Evolutionary conservation across 257 asterid genomes (phyloP).

Genomic region (Fraxinus quadrangulata): DNA sequence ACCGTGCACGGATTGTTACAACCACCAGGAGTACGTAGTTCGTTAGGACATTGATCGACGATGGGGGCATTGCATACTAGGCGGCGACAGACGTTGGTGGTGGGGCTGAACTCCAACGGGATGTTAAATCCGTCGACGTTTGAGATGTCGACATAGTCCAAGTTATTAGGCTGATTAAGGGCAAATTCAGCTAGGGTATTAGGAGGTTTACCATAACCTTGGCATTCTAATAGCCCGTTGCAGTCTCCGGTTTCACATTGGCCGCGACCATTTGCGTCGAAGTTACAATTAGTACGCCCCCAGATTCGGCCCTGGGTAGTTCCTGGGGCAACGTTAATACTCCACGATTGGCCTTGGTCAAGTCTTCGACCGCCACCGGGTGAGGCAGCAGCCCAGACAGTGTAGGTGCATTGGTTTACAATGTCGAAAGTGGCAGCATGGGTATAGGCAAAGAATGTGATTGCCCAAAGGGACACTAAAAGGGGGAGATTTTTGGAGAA

Average conservation of each 20-base stretch:
- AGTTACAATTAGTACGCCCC: constrained; percentile 36
- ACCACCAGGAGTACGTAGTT: not conserved
- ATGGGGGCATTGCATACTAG: constrained; percentile 1
- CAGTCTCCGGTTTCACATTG: constrained; percentile 36
- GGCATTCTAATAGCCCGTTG: constrained; percentile 20
- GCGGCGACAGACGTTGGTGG: not conserved
- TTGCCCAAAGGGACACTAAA: constrained; percentile 1
- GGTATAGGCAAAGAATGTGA: constrained; percentile 17
- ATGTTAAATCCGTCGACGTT: constrained; percentile 33
- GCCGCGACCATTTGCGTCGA: constrained; percentile 29
- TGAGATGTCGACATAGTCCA: constrained; percentile 34
- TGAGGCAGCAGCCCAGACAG: constrained; percentile 39
- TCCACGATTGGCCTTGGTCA: constrained; percentile 21
- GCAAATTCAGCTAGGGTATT: constrained; percentile 37
- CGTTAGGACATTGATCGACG: not conserved
- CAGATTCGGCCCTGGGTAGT: constrained; percentile 26
- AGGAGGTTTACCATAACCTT: constrained; percentile 28
- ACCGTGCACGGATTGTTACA: constrained; percentile 1
- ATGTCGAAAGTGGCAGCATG: constrained; percentile 32
- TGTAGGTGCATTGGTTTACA: constrained; percentile 27
- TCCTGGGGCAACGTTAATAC: constrained; percentile 21
- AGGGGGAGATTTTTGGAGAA: not conserved
- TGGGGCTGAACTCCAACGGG: constrained; percentile 31
- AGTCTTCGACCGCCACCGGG: constrained; percentile 35
- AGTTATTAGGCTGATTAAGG: constrained; percentile 27